These are phyloP conservation scores for Hypsizygus marmoreus DNA, from an alignment of 768 basidiomycete species.

Conservation along the genomic window DNA sequence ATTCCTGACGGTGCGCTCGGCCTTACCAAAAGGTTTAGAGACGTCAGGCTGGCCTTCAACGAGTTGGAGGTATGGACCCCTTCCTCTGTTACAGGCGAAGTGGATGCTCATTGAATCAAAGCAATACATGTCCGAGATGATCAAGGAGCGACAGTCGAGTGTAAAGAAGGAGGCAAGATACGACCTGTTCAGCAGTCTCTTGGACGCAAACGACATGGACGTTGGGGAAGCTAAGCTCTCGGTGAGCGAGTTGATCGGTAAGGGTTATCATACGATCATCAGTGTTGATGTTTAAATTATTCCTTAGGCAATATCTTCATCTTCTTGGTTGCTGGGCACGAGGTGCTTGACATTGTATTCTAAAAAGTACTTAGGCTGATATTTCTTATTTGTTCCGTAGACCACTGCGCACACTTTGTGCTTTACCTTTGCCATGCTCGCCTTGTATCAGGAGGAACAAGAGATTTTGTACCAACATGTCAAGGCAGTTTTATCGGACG, in stretches of 20 bases:
- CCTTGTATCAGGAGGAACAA: constrained; percentile 44
- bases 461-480: constrained; percentile 44
- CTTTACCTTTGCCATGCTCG: constrained; percentile 42
- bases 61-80: constrained; percentile 41
- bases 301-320: constrained; percentile 46
- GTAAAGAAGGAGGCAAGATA: constrained; percentile 40
- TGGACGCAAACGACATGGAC: constrained; percentile 50
- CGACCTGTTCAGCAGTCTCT: constrained; percentile 55
- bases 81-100: not conserved
- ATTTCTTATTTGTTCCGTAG: constrained; percentile 17
- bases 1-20: constrained; percentile 42
- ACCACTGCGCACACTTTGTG: constrained; percentile 41
- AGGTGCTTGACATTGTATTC: constrained; percentile 33
- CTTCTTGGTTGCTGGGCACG: constrained; percentile 63
- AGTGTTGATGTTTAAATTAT: not conserved
- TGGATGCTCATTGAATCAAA: constrained; percentile 13
- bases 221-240: constrained; percentile 34
- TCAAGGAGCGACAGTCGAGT: constrained; percentile 38
- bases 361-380: not conserved
- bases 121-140: constrained; percentile 57
- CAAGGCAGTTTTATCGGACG: constrained; percentile 28
- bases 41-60: constrained; percentile 36
- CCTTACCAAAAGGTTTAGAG: constrained; percentile 33
- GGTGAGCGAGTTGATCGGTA: constrained; percentile 46
- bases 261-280: not conserved